phyloP scores from a whole-genome alignment of 1,284 basidiomycete genomes.

The Ceratobasidium sp. region DNA sequence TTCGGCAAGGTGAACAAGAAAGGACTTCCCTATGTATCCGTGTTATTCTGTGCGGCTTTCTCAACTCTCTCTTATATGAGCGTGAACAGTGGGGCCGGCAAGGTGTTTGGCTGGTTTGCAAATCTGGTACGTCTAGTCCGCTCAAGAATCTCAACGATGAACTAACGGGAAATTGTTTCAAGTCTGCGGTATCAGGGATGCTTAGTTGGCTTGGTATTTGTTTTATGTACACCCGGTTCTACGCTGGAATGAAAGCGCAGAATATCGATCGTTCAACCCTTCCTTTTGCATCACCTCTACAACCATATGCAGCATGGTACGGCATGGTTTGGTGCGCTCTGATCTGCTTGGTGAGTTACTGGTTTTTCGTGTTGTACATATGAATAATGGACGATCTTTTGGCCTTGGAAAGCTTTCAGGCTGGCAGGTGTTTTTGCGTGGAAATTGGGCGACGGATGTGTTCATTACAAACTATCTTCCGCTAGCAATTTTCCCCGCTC shows the following conservation, averaged over 20 bases:
- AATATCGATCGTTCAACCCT: slow-evolving; percentile 75
- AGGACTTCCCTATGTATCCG: slow-evolving; percentile 82
- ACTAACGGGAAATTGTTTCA: too few species aligned
- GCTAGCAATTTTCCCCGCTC: slow-evolving; percentile 76
- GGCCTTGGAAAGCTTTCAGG: slow-evolving; percentile 71
- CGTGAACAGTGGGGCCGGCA: slow-evolving; percentile 70
- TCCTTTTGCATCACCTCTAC: slow-evolving; percentile 71
- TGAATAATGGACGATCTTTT: slow-evolving; percentile 38
- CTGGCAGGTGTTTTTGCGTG: slow-evolving; percentile 80
- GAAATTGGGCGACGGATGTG: slow-evolving; percentile 68
- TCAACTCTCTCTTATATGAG: slow-evolving; percentile 79
- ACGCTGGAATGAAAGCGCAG: slow-evolving; percentile 80
- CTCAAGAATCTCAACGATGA: too few species aligned
- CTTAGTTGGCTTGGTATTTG: slow-evolving; percentile 48
- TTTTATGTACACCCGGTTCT: slow-evolving; percentile 70
- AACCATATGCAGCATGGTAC: slow-evolving; percentile 82
- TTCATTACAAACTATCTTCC: slow-evolving; percentile 87
- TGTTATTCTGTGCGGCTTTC: slow-evolving; percentile 77
- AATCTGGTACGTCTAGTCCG: slow-evolving; percentile 72
- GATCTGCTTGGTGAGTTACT: slow-evolving; percentile 74
- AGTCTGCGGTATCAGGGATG: slow-evolving; percentile 36
- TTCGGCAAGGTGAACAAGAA: slow-evolving; percentile 76
- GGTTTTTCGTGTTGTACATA: too few species aligned
- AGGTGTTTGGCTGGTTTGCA: slow-evolving; percentile 82
- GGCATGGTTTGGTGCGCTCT: slow-evolving; percentile 66